Percentiles rank a stretch among this genome's conserved stretches.
These are phyloP conservation scores for Chaetomium fimeti DNA, from an alignment of 495 filamentous ascomycete genomes.

Conservation along the genomic window DNA sequence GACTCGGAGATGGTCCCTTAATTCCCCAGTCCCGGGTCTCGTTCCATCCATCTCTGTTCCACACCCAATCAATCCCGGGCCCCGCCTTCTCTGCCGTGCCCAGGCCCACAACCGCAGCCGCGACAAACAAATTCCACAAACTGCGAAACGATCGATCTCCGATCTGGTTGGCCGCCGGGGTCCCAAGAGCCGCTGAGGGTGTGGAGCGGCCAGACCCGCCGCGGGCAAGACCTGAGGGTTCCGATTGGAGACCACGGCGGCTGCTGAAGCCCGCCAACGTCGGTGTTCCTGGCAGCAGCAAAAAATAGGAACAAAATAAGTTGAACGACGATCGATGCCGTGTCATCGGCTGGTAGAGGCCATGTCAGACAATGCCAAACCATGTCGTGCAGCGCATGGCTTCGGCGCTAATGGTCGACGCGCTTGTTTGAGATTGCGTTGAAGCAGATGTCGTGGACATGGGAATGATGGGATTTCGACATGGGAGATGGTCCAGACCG, in stretches of 20 bases:
- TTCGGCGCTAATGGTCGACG: conserved; percentile 7
- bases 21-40: conserved; percentile 11
- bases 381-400: conserved; percentile 3
- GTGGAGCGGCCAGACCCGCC: neutral
- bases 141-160: conserved; percentile 7
- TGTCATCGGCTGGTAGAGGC: neutral
- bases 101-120: neutral
- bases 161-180: neutral
- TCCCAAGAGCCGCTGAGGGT: conserved; percentile 5
- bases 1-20: conserved; percentile 2
- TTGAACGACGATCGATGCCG: neutral
- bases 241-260: conserved; percentile 10
- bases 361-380: neutral
- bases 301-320: conserved; percentile 10
- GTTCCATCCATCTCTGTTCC: conserved; percentile 1
- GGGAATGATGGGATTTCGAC: neutral
- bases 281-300: neutral
- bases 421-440: conserved; percentile 14
- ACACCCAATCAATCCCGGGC: neutral
- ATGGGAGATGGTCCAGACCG: neutral
- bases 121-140: neutral
- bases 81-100: neutral
- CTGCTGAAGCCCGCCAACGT: conserved; percentile 2
- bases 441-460: neutral
- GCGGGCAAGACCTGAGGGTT: neutral